Percentiles rank a stretch among this genome's conserved stretches.
Conservation (phyloP, 108 stramenopile species). For the Cylindrotheca fusiformis region DNA sequence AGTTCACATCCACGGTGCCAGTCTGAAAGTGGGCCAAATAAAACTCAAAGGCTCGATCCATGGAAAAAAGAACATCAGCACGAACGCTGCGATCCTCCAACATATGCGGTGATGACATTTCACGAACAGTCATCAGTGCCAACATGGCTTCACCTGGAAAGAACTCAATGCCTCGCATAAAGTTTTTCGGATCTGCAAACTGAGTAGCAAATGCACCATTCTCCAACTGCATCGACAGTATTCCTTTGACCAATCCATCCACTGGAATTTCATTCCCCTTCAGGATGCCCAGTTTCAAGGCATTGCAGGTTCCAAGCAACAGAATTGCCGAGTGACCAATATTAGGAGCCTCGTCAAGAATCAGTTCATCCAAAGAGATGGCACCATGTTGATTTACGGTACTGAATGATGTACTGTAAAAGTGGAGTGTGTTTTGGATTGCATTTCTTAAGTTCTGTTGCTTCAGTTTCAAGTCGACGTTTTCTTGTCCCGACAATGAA, state of each 20-base stretch:
- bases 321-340: conserved; percentile 51
- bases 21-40: conserved; percentile 34
- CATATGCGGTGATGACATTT: not conserved
- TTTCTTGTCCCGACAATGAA: conserved; percentile 4
- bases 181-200: not conserved
- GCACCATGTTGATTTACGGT: not conserved
- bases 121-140: conserved; percentile 34
- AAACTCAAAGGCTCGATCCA: conserved; percentile 36
- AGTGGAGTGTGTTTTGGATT: conserved; percentile 17
- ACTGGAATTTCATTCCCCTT: conserved; percentile 5
- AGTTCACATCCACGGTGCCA: conserved; percentile 37
- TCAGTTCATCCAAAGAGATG: conserved; percentile 4
- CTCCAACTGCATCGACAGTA: conserved; percentile 35
- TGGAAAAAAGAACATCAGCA: conserved; percentile 21
- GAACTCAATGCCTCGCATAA: conserved; percentile 37
- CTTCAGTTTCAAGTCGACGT: not conserved
- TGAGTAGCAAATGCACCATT: conserved; percentile 36
- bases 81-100: not conserved
- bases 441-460: conserved; percentile 11
- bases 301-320: conserved; percentile 15
- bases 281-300: conserved; percentile 14
- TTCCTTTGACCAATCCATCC: conserved; percentile 29
- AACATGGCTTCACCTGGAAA: conserved; percentile 54
- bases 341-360: conserved; percentile 31
- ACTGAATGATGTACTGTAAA: conserved; percentile 14